Evolutionary conservation across 2,329 filamentous ascomycete species (phyloP).

Genomic region (Trichophaea hybrida): DNA sequence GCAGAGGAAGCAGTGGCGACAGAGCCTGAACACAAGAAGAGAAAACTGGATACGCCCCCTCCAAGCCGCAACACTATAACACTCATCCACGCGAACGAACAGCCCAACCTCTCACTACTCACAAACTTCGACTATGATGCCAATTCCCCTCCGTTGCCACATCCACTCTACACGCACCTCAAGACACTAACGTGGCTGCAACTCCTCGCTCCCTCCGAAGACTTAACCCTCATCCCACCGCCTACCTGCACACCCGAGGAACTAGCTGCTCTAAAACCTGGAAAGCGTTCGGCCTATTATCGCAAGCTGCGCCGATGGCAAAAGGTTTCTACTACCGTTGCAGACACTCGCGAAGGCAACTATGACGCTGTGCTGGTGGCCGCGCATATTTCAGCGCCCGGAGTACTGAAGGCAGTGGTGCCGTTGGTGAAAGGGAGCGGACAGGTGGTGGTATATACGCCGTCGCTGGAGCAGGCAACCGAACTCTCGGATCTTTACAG

Average conservation of each 20-base stretch:
- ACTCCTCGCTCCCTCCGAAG: constrained; percentile 60
- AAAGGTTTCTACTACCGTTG: constrained; percentile 54
- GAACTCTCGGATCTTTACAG: constrained; percentile 72
- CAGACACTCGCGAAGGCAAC: constrained; percentile 56
- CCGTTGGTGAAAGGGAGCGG: constrained; percentile 73
- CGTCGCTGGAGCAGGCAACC: constrained; percentile 63
- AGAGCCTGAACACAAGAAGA: constrained; percentile 2
- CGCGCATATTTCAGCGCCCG: constrained; percentile 64
- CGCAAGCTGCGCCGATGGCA: constrained; percentile 78
- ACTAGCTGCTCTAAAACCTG: constrained; percentile 60
- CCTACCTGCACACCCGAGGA: constrained; percentile 44
- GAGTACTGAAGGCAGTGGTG: constrained; percentile 58
- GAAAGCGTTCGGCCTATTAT: constrained; percentile 70
- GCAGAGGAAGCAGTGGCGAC: constrained; percentile 16
- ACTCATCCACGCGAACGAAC: constrained; percentile 63
- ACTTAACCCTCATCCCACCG: constrained; percentile 60
- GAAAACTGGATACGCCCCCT: constrained; percentile 6
- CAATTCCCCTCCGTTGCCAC: constrained; percentile 41
- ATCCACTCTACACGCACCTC: constrained; percentile 70
- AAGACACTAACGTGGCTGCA: constrained; percentile 85
- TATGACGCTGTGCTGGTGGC: constrained; percentile 77
- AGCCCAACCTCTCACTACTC: constrained; percentile 74
- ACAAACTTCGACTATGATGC: constrained; percentile 81
- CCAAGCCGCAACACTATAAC: constrained; percentile 61
- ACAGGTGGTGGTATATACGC: constrained; percentile 72